These are phyloP conservation scores for Colletotrichum shisoi DNA, from an alignment of 2,329 filamentous ascomycete genomes.

Conservation along the genomic window DNA sequence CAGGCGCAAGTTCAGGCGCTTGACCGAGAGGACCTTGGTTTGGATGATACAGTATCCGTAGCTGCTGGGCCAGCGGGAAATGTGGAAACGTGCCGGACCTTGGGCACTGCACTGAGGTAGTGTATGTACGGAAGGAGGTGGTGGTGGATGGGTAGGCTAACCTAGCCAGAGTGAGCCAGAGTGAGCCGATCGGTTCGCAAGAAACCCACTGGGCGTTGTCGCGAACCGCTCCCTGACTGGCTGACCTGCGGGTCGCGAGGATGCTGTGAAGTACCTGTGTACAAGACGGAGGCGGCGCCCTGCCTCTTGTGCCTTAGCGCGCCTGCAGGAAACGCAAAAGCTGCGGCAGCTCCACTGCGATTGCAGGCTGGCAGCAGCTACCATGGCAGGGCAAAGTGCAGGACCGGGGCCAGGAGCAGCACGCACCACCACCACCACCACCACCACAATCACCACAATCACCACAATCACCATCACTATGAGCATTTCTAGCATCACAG, in stretches of 20 bases:
- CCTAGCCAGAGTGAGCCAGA: too few relatives aligned
- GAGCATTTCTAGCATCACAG: neutral
- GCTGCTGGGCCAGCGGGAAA: slow-evolving; percentile 12
- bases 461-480: neutral
- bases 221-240: slow-evolving; percentile 24
- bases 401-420: neutral
- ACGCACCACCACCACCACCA: too few relatives aligned
- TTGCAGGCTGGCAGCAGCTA: neutral
- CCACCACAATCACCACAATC: too few relatives aligned
- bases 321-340: slow-evolving; percentile 21
- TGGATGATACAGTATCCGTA: slow-evolving; percentile 32
- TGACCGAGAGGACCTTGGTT: slow-evolving; percentile 13
- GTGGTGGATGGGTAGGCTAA: neutral
- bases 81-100: neutral
- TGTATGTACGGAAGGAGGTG: too few relatives aligned
- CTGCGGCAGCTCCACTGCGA: slow-evolving; percentile 17
- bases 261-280: slow-evolving; percentile 10
- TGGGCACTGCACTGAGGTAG: too few relatives aligned
- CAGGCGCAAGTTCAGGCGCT: slow-evolving; percentile 12
- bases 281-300: slow-evolving; percentile 2
- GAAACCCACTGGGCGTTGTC: slow-evolving; percentile 25
- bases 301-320: slow-evolving; percentile 33
- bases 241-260: neutral
- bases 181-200: slow-evolving; percentile 33
- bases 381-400: slow-evolving; percentile 1